phyloP scores from a whole-genome alignment of 495 filamentous ascomycete genomes.

The Talaromyces wortmannii region DNA sequence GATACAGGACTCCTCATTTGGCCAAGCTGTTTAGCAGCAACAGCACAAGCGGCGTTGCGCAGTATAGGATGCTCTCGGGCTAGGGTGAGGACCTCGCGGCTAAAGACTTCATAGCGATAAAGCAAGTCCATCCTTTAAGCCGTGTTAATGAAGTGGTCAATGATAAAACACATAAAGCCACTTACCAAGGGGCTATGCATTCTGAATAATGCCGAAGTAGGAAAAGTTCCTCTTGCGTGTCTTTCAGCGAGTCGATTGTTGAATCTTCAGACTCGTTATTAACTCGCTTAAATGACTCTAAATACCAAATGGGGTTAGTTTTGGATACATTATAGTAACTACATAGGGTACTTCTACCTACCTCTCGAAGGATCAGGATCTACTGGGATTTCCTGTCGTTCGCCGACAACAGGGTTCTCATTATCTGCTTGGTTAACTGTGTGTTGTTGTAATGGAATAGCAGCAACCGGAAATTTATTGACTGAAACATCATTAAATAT shows the following conservation, averaged over 20 bases:
- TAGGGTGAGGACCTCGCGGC: slow-evolving; percentile 6
- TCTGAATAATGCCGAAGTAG: slow-evolving; percentile 14
- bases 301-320: background rate
- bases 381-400: background rate
- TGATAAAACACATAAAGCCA: slow-evolving; percentile 3
- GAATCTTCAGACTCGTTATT: background rate
- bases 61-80: slow-evolving; percentile 8
- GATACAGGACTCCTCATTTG: slow-evolving; percentile 8
- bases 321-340: background rate
- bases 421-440: background rate
- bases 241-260: background rate
- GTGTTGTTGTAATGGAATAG: background rate
- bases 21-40: slow-evolving; percentile 16
- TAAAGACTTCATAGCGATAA: slow-evolving; percentile 5
- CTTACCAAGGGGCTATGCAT: slow-evolving; percentile 11
- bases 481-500: background rate
- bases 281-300: background rate
- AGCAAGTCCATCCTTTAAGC: background rate
- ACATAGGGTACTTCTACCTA: background rate
- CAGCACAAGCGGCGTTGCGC: slow-evolving; percentile 13
- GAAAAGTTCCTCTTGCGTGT: slow-evolving; percentile 11
- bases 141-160: background rate
- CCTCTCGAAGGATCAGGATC: background rate
- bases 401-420: background rate
- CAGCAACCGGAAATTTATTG: background rate